Base-by-base conservation (phyloP, 345 rosid genomes). In the Tarenaya hassleriana region DNA sequence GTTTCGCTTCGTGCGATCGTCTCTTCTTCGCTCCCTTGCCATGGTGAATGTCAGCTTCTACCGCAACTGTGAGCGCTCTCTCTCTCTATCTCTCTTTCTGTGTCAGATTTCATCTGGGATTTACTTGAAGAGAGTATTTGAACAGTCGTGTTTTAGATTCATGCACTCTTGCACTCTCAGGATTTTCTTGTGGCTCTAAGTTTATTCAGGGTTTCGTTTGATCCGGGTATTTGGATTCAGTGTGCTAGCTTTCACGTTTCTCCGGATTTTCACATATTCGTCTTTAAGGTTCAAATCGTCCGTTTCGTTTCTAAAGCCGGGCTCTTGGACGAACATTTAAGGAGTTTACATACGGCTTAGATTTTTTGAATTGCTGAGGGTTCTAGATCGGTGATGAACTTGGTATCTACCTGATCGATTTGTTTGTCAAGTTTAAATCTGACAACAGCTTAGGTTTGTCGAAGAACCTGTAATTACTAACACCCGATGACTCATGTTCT, bases 31-130 rank as follows among this genome's bases (percentile, higher is more conserved):
- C 40, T 57, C 24, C 34, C 18, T 38, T 55, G 33, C 54, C 29
- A 69, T 73, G 77, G 77, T 73, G 24, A 56, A 73, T 48, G 77
- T 73, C 52, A 46, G 46, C 24, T 73, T 60, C 58, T 69, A 73
- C 53, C 71, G 74, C 16, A 73, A 73, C 71, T 61, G 77, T 73
- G 14, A 53, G 64, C 51, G 47, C 41, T 34, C 50, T 31, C 41
- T 45, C 2, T 15, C 20, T 16, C 19, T 32, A 52, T 64, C 15
- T 2, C 17, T 37, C 35, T 50, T 33, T 1, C 1, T 1, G 14
- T 35, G 1, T 42, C 32, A 7, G 16, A 19, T 33, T 0, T 34
- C 7, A 4, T 40, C n/a, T 4, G 19, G 8, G 8, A 41, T 46
- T 11, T 1, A 13, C 32, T 3, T 0, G 0, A n/a, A 53, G 11